phyloP scores from a whole-genome alignment of 2,329 filamentous ascomycete genomes.

The Aulographum hederae region DNA sequence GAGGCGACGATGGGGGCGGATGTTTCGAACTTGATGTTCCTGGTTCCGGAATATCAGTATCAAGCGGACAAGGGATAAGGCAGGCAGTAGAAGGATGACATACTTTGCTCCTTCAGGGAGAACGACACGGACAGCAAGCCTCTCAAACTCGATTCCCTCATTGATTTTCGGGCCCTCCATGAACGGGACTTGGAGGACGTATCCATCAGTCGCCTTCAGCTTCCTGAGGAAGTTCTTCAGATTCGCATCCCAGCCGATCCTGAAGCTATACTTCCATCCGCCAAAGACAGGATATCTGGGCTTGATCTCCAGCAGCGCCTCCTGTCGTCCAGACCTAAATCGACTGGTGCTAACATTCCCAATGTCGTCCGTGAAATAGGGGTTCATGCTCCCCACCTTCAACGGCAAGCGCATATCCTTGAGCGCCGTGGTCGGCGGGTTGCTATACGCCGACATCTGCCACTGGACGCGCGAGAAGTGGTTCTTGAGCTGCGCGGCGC shows the following conservation, averaged over 20 bases:
- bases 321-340: conserved; percentile 49
- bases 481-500: conserved; percentile 51
- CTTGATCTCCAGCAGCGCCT: conserved; percentile 69
- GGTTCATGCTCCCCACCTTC: conserved; percentile 58
- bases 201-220: conserved; percentile 45
- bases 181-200: conserved; percentile 79
- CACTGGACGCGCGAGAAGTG: conserved; percentile 31
- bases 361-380: conserved; percentile 92
- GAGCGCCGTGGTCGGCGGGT: conserved; percentile 57
- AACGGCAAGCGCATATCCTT: conserved; percentile 71
- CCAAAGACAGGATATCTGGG: conserved; percentile 94
- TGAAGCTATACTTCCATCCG: conserved; percentile 96
- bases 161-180: conserved; percentile 74
- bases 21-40: conserved; percentile 63
- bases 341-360: conserved; percentile 90
- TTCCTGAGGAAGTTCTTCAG: conserved; percentile 57
- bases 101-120: conserved; percentile 82
- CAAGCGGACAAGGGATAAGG: neutral
- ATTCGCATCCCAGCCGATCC: conserved; percentile 86
- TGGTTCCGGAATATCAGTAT: conserved; percentile 19
- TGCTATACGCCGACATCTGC: conserved; percentile 44
- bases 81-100: conserved; percentile 18
- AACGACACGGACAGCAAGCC: conserved; percentile 62
- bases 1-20: conserved; percentile 51
- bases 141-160: conserved; percentile 75